Percentiles rank a stretch among this genome's conserved stretches.
These are phyloP conservation scores for Basipetospora chlamydospora DNA, from an alignment of 2,329 filamentous ascomycete species.

Conservation along the genomic window DNA sequence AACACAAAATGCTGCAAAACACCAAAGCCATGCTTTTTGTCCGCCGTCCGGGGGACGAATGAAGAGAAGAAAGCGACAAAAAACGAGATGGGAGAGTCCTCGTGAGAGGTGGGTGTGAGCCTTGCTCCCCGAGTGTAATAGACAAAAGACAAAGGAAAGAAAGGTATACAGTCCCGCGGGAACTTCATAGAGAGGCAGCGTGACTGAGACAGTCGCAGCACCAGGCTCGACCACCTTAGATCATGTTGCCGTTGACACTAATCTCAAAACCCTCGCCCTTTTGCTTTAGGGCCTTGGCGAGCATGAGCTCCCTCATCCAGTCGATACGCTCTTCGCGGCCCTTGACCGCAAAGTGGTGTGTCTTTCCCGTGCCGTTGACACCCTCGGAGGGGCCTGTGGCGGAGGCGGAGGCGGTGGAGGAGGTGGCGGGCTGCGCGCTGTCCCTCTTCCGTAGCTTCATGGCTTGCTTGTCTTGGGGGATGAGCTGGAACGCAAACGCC, in stretches of 20 bases:
- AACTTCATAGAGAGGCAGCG: conserved; percentile 6
- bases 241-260: conserved; percentile 67
- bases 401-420: conserved; percentile 12
- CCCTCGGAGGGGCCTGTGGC: too few relatives aligned
- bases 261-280: conserved; percentile 75
- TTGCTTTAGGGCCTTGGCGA: conserved; percentile 73
- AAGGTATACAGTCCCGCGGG: too few relatives aligned
- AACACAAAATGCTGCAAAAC: too few relatives aligned
- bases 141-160: conserved; percentile 9
- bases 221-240: conserved; percentile 22
- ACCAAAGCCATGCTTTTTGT: conserved; percentile 5
- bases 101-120: too few relatives aligned
- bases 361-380: conserved; percentile 56
- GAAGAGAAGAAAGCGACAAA: conserved; percentile 1
- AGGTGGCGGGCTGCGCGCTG: conserved; percentile 24
- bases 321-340: conserved; percentile 82
- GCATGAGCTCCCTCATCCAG: conserved; percentile 92
- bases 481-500: conserved; percentile 74
- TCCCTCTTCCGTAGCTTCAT: conserved; percentile 39
- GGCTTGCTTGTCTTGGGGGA: conserved; percentile 50
- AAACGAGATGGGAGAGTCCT: conserved; percentile 5
- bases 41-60: background rate
- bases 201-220: too few relatives aligned
- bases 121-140: conserved; percentile 5
- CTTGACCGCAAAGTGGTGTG: conserved; percentile 87